These are phyloP conservation scores for Auriscalpium orientale DNA, from an alignment of 768 basidiomycete genomes.

Conservation along the genomic window DNA sequence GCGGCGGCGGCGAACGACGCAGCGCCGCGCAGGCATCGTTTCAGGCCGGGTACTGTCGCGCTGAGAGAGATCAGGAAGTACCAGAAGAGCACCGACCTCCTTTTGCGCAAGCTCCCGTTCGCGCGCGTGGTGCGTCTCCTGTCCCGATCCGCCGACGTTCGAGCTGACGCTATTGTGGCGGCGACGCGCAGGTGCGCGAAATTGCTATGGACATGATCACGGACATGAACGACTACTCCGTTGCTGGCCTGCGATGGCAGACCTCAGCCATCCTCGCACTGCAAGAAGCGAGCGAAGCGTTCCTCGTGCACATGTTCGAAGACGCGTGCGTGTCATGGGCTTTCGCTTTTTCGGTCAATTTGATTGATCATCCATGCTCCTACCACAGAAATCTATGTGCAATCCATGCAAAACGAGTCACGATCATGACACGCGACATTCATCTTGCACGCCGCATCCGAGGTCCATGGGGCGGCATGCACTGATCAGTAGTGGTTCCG, in stretches of 20 bases:
- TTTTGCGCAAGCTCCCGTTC: conserved; percentile 85
- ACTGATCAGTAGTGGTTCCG: not conserved
- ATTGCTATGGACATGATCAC: conserved; percentile 89
- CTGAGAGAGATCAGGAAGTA: conserved; percentile 91
- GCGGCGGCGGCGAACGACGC: conserved; percentile 26
- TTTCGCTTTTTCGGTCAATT: not conserved
- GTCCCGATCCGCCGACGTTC: not conserved
- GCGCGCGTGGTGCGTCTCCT: conserved; percentile 69
- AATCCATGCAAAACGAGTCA: conserved; percentile 96
- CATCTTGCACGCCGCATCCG: conserved; percentile 94
- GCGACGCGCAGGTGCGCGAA: conserved; percentile 77
- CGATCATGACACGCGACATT: conserved; percentile 95
- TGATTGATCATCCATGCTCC: not conserved
- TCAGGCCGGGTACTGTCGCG: conserved; percentile 84
- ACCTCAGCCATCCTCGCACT: conserved; percentile 87
- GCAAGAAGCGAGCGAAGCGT: conserved; percentile 96
- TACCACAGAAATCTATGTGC: conserved; percentile 81
- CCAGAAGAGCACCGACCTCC: conserved; percentile 86
- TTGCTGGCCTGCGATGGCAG: conserved; percentile 82
- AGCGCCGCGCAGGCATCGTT: conserved; percentile 40
- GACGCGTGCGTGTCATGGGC: conserved; percentile 74
- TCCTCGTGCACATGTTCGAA: conserved; percentile 92
- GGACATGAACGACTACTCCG: conserved; percentile 54
- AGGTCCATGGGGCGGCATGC: conserved; percentile 75
- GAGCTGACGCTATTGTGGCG: not conserved